Evolutionary conservation across 2,329 filamentous ascomycete genomes (phyloP).

Genomic region (Hypomyces rosellus): DNA sequence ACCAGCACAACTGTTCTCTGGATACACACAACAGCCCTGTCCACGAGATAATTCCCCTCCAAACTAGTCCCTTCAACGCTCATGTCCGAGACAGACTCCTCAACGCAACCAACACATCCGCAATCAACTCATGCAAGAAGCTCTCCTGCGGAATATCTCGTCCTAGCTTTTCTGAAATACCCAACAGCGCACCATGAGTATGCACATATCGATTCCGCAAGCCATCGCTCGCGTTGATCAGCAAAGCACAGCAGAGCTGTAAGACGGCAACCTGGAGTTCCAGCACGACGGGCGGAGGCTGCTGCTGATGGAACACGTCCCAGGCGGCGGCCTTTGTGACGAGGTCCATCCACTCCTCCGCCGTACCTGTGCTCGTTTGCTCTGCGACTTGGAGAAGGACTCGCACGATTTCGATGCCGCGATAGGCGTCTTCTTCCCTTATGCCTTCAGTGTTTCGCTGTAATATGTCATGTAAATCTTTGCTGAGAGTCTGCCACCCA

Average conservation of each 20-base stretch:
- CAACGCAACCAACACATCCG: slow-evolving; percentile 37
- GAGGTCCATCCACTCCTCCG: slow-evolving; percentile 52
- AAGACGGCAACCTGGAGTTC: slow-evolving; percentile 50
- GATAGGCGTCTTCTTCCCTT: slow-evolving; percentile 27
- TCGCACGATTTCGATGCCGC: slow-evolving; percentile 51
- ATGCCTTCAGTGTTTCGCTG: slow-evolving; percentile 21
- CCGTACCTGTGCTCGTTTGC: slow-evolving; percentile 34
- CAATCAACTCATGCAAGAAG: slow-evolving; percentile 35
- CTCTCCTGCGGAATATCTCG: slow-evolving; percentile 23
- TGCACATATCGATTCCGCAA: slow-evolving; percentile 45
- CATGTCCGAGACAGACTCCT: slow-evolving; percentile 12
- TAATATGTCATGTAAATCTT: slow-evolving; percentile 43
- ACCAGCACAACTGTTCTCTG: too few species aligned
- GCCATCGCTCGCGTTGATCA: slow-evolving; percentile 39
- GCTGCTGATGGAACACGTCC: slow-evolving; percentile 30
- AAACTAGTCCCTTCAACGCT: neutral
- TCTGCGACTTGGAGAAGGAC: slow-evolving; percentile 49
- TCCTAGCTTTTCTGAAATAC: slow-evolving; percentile 40
- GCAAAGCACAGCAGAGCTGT: slow-evolving; percentile 49
- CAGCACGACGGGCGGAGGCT: slow-evolving; percentile 20
- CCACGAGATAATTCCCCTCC: too few species aligned
- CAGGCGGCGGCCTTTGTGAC: slow-evolving; percentile 47
- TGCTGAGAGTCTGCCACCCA: slow-evolving; percentile 48
- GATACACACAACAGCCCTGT: too few species aligned
- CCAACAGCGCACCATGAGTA: slow-evolving; percentile 44